phyloP scores from a whole-genome alignment of 169 alveolate genomes.

The Plasmodium ovale region DNA sequence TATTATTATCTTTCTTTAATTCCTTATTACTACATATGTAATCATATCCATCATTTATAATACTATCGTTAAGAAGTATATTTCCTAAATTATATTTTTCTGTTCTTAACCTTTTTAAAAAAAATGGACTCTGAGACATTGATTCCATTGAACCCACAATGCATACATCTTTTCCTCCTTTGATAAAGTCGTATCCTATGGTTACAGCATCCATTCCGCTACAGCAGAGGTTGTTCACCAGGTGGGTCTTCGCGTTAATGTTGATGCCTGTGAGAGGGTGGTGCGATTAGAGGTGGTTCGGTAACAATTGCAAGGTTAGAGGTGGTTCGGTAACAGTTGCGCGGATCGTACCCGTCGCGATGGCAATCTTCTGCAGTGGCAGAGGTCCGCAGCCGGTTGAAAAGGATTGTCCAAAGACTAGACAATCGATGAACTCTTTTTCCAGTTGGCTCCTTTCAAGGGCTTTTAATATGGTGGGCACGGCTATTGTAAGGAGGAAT shows the following conservation, averaged over 20 bases:
- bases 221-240: slow-evolving; percentile 77
- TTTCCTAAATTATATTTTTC: slow-evolving; percentile 80
- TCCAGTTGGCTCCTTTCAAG: slow-evolving; percentile 74
- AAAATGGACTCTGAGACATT: slow-evolving; percentile 80
- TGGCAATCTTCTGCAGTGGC: slow-evolving; percentile 76
- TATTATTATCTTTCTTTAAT: slow-evolving; percentile 56
- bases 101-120: slow-evolving; percentile 77
- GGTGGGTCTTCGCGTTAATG: slow-evolving; percentile 69
- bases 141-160: slow-evolving; percentile 81
- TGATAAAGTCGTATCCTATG: slow-evolving; percentile 75
- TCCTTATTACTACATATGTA: slow-evolving; percentile 37
- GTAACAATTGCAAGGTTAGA: not conserved
- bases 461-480: slow-evolving; percentile 73
- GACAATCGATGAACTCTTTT: slow-evolving; percentile 62
- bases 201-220: slow-evolving; percentile 81
- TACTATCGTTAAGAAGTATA: slow-evolving; percentile 74
- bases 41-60: slow-evolving; percentile 76
- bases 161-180: slow-evolving; percentile 77
- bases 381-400: slow-evolving; percentile 81
- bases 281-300: not conserved
- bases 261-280: slow-evolving; percentile 59
- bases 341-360: slow-evolving; percentile 46
- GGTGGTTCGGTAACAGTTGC: not conserved
- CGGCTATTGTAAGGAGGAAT: slow-evolving; percentile 17
- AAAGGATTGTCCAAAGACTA: slow-evolving; percentile 80